These are phyloP conservation scores for Drechslerella coelobrocha DNA, from an alignment of 2,329 filamentous ascomycete genomes.

Conservation along the genomic window DNA sequence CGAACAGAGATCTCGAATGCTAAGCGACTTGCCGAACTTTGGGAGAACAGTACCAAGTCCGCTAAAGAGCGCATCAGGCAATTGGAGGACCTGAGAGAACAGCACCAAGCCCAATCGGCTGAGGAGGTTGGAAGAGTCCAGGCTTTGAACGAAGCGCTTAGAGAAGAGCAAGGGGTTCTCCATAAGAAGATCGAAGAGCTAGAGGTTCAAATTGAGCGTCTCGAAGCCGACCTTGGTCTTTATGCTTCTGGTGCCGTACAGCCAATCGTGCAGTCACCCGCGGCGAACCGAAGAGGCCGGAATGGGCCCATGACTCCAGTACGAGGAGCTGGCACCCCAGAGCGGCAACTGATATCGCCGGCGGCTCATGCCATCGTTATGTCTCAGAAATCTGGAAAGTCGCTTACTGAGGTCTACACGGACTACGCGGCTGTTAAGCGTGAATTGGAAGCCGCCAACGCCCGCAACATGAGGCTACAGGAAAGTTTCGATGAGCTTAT, in stretches of 20 bases:
- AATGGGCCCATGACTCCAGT: slow-evolving; percentile 62
- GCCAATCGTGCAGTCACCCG: slow-evolving; percentile 64
- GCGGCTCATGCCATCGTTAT: slow-evolving; percentile 57
- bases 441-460: slow-evolving; percentile 75
- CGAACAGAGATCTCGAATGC: slow-evolving; percentile 83
- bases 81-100: slow-evolving; percentile 59
- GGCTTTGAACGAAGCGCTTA: slow-evolving; percentile 65
- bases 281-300: slow-evolving; percentile 62
- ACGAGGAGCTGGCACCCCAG: slow-evolving; percentile 65
- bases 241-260: slow-evolving; percentile 56
- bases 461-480: slow-evolving; percentile 75
- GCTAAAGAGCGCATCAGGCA: slow-evolving; percentile 67
- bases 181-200: slow-evolving; percentile 71
- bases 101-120: slow-evolving; percentile 66
- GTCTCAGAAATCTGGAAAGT: slow-evolving; percentile 55
- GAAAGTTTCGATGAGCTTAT: slow-evolving; percentile 85
- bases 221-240: slow-evolving; percentile 65
- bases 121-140: slow-evolving; percentile 65
- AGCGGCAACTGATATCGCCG: slow-evolving; percentile 64
- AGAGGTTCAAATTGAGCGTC: slow-evolving; percentile 68
- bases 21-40: slow-evolving; percentile 80
- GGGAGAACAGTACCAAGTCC: slow-evolving; percentile 75
- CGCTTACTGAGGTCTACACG: slow-evolving; percentile 68
- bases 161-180: slow-evolving; percentile 67
- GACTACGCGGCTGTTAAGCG: slow-evolving; percentile 69